A percentile compares a stretch with the other conserved stretches of the same genome.
phyloP scores from a whole-genome alignment of 306 rosid genomes.

The Cotoneaster glaucophyllus region DNA sequence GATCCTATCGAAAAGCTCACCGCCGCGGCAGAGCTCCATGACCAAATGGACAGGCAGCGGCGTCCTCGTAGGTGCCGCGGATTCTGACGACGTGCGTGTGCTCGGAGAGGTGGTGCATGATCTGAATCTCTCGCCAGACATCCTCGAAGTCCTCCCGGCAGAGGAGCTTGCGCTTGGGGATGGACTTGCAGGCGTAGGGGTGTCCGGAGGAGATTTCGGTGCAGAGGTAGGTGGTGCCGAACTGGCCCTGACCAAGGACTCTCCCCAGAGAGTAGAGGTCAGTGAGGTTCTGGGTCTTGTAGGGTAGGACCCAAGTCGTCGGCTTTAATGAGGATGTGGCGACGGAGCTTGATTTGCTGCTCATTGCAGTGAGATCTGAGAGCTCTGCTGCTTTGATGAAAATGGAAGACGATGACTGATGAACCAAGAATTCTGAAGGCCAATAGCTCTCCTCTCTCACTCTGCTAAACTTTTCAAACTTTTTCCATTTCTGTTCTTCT shows the following conservation, averaged over 20 bases:
- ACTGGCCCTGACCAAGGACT: conserved; percentile 42
- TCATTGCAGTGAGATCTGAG: conserved; percentile 10
- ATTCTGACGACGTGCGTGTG: conserved; percentile 40
- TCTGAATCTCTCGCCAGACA: conserved; percentile 48
- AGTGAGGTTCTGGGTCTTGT: conserved; percentile 29
- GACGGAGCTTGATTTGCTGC: conserved; percentile 21
- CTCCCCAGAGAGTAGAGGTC: conserved; percentile 27
- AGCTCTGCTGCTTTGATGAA: not conserved
- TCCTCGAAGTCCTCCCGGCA: conserved; percentile 39
- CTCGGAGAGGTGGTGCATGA: conserved; percentile 47
- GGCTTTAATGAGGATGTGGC: conserved; percentile 17
- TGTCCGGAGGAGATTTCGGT: conserved; percentile 19
- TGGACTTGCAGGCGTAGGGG: conserved; percentile 37
- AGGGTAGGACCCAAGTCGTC: conserved; percentile 39
- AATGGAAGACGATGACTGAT: not conserved
- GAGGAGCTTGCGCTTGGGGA: conserved; percentile 44
- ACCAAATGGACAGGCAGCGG: conserved; percentile 29
- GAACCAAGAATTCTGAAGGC: not conserved
- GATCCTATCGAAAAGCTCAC: conserved; percentile 44
- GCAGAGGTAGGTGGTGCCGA: conserved; percentile 43
- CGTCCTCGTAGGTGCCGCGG: conserved; percentile 35
- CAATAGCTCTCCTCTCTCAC: not conserved
- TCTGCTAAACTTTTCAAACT: not conserved
- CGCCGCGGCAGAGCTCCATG: conserved; percentile 44
- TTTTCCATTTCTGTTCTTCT: not conserved